Percentiles rank a stretch among this genome's conserved stretches.
Conservation (phyloP, 2,329 filamentous ascomycete genomes). For the Cadophora gregata region DNA sequence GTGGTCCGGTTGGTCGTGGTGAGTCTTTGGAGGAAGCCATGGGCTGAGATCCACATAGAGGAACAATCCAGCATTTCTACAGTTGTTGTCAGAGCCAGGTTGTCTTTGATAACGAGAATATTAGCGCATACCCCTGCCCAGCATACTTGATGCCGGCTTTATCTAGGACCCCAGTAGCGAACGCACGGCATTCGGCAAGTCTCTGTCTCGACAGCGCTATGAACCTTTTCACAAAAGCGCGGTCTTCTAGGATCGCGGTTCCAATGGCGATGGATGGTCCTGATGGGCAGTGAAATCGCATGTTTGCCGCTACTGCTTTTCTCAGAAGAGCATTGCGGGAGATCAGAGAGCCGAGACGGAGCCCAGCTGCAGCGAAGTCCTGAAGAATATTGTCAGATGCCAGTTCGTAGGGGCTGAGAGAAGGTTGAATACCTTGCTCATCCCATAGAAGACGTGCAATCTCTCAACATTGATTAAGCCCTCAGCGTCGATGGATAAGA, state of each 20-base stretch:
- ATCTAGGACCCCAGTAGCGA: constrained; percentile 47
- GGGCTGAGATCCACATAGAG: constrained; percentile 58
- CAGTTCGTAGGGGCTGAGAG: not conserved
- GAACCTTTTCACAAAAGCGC: constrained; percentile 52
- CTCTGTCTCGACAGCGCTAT: constrained; percentile 48
- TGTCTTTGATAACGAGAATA: too few species aligned
- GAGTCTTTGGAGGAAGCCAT: constrained; percentile 35
- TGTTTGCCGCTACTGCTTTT: constrained; percentile 45
- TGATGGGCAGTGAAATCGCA: constrained; percentile 55
- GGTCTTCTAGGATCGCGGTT: constrained; percentile 54
- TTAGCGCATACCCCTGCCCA: not conserved
- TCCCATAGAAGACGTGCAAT: constrained; percentile 49
- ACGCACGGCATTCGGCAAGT: constrained; percentile 50
- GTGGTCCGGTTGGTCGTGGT: not conserved
- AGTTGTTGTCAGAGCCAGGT: constrained; percentile 25
- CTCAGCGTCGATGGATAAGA: constrained; percentile 52
- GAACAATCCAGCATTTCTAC: constrained; percentile 63
- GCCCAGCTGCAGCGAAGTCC: constrained; percentile 33
- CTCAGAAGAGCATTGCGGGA: constrained; percentile 44
- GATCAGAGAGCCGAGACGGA: constrained; percentile 43
- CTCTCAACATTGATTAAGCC: constrained; percentile 52
- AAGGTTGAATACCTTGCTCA: constrained; percentile 30
- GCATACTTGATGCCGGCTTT: constrained; percentile 52
- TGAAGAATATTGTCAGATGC: not conserved
- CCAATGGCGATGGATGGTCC: constrained; percentile 51